Conservation (phyloP, 768 basidiomycete species). For the Boletus sensibilis region DNA sequence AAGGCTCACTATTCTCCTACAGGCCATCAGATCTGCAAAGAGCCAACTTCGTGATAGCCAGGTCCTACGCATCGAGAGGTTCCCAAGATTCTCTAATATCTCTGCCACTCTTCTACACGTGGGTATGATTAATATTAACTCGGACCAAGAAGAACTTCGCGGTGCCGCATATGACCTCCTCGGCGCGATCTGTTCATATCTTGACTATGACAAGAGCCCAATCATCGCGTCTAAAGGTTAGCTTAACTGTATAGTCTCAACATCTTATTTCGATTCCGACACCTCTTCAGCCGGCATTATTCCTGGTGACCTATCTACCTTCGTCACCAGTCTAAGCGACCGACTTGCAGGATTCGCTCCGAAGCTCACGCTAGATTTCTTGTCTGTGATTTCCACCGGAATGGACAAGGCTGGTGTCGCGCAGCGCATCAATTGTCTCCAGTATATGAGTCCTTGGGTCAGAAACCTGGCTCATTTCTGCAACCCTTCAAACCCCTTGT, state of each 20-base stretch:
- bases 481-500: slow-evolving; percentile 65
- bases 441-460: slow-evolving; percentile 89
- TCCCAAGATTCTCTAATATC: slow-evolving; percentile 78
- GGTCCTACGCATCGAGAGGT: slow-evolving; percentile 54
- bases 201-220: slow-evolving; percentile 74
- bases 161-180: slow-evolving; percentile 78
- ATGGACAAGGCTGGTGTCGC: slow-evolving; percentile 47
- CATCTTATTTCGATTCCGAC: not conserved
- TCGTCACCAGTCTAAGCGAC: slow-evolving; percentile 67
- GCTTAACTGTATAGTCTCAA: slow-evolving; percentile 9
- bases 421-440: slow-evolving; percentile 70
- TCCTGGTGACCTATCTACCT: slow-evolving; percentile 62
- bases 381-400: slow-evolving; percentile 76
- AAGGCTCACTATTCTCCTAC: slow-evolving; percentile 1
- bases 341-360: slow-evolving; percentile 72
- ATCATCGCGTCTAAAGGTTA: slow-evolving; percentile 69
- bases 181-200: slow-evolving; percentile 68
- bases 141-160: slow-evolving; percentile 74
- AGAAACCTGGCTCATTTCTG: slow-evolving; percentile 72
- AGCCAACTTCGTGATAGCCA: slow-evolving; percentile 59
- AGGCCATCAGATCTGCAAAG: slow-evolving; percentile 79
- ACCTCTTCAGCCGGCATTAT: slow-evolving; percentile 58
- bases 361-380: slow-evolving; percentile 82
- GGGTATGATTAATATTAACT: slow-evolving; percentile 75
- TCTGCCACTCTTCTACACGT: slow-evolving; percentile 86